Conservation (phyloP, 345 rosid genomes). For the Euclidium syriacum region DNA sequence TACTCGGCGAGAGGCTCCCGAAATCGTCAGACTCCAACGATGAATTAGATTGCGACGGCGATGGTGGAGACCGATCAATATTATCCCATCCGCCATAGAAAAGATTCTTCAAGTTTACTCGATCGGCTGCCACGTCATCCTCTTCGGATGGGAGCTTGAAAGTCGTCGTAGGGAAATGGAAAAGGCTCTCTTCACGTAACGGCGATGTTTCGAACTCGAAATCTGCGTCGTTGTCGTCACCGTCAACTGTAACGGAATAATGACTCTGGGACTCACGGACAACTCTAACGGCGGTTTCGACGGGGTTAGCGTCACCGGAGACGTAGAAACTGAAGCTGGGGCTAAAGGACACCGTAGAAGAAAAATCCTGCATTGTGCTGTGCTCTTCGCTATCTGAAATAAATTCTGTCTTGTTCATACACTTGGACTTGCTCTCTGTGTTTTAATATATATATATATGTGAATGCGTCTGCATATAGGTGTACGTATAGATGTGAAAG, state of each 20-base stretch:
- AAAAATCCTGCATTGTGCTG: constrained; percentile 21
- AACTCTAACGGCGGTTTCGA: constrained; percentile 26
- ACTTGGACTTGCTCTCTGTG: constrained; percentile 23
- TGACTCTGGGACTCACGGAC: constrained; percentile 12
- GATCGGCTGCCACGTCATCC: constrained; percentile 6
- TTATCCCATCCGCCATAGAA: constrained; percentile 5
- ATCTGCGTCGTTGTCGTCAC: background rate
- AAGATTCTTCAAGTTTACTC: constrained; percentile 4
- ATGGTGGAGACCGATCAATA: background rate
- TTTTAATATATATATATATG: background rate
- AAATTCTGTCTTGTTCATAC: background rate
- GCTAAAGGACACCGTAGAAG: constrained; percentile 25
- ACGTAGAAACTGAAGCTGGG: constrained; percentile 30
- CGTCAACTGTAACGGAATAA: constrained; percentile 10
- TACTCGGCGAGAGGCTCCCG: background rate
- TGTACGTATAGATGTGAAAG: constrained; percentile 13
- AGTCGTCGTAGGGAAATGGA: constrained; percentile 17
- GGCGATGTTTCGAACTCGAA: constrained; percentile 27
- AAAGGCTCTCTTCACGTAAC: constrained; percentile 21
- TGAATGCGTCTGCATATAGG: constrained; percentile 6
- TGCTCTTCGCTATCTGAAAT: background rate
- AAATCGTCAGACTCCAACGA: constrained; percentile 8
- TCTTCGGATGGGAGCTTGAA: background rate
- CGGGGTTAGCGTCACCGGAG: constrained; percentile 1
- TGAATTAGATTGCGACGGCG: constrained; percentile 20